Evolutionary conservation across 768 basidiomycete genomes (phyloP), one percentile per base, ranked within the genome.

Genomic region (Lyophyllum semitale): DNA sequence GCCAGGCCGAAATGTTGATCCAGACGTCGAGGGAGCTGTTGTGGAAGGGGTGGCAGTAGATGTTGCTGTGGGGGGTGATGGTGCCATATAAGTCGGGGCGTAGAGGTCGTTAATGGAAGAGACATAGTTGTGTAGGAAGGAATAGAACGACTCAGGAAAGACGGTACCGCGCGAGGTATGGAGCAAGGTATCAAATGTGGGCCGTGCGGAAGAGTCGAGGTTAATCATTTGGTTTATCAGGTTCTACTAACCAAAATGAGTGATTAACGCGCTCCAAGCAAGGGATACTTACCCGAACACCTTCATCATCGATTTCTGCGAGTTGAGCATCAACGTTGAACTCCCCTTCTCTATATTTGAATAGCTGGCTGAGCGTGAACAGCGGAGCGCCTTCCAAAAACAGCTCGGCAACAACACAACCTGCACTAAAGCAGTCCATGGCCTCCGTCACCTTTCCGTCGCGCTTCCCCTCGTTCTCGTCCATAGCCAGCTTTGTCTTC

Each of bases 401-500:
- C 58, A 99, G 79, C 71, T 99, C 97, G 0, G 95, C 93, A 32
- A 98, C 83, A 13, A 98, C 95, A 68, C 96, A 98, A 22, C 97
- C 97, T 0, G 83, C 83, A 59, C 94, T 93, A 66, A 98, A 99
- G 48, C 95, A 90, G 68, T 99, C 97, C 97, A 99, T 99, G 3
- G 90, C 82, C 71, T 99, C 94, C 0, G 94, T 95, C 23, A 98
- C 88, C 61, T 80, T 86, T 1, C 86, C 88, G 56, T 97, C 90
- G 41, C 88, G 73, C 68, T 84, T 85, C 0, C 86, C 86, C 54
- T 86, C 82, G 18, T 68, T 70, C 32, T 85, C 84, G 6, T 80
- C 82, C 67, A 74, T 70, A 0, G 78, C 74, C 18, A 82, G 65
- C 60, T 74, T 78, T 12, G 77, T 76, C 64, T 91, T 91, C 71